Conservation (phyloP, 345 rosid genomes). For the Salix dunnii region DNA sequence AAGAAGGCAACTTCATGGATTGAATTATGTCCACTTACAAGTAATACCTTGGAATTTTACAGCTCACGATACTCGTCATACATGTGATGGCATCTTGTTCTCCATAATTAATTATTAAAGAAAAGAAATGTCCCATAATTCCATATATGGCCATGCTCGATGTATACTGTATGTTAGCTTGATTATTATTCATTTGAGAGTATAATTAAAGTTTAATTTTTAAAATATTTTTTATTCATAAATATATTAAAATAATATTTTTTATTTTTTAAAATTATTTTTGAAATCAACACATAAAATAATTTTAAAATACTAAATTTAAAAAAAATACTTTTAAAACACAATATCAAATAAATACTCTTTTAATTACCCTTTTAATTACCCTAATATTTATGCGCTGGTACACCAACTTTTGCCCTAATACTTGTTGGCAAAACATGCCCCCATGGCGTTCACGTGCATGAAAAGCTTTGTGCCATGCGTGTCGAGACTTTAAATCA, state of each 20-base stretch:
- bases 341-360: rapidly evolving
- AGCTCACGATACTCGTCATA: neutral
- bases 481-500: neutral
- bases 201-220: no score
- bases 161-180: no score
- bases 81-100: neutral
- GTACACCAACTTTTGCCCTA: neutral
- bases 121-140: neutral
- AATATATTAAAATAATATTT: no score
- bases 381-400: no score
- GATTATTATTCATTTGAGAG: no score
- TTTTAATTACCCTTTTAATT: no score
- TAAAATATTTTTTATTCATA: no score
- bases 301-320: no score
- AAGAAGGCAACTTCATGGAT: constrained; percentile 12
- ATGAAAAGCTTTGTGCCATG: constrained; percentile 5
- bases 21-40: neutral
- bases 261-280: rapidly evolving
- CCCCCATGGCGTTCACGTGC: constrained; percentile 26
- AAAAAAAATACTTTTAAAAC: no score
- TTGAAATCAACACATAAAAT: no score
- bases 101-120: neutral
- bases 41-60: neutral
- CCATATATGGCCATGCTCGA: neutral
- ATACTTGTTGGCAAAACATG: neutral